Evolutionary conservation across 2,329 filamentous ascomycete genomes (phyloP), one percentile per base, ranked within the genome.

Genomic region (Dactylonectria estremocensis): DNA sequence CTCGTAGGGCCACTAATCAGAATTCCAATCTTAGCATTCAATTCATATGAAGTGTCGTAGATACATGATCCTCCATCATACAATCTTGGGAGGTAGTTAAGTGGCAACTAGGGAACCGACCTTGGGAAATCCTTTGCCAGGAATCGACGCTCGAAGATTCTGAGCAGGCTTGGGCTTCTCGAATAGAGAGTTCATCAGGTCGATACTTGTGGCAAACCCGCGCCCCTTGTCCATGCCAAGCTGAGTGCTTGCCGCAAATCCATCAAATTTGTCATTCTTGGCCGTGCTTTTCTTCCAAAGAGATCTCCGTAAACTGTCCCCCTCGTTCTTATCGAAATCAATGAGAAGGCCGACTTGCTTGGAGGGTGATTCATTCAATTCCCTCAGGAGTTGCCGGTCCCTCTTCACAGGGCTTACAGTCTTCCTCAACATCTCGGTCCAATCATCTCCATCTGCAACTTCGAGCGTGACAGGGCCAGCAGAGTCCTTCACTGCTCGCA

Each of bases 391-490:
- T 31, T 91, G 92, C 66, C 95, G 93, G 83, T 98, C 93, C 77
- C 96, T 92, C 84, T 98, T 98, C 77, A 93, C 91, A 6, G 96
- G 95, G 77, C 94, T 97, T 74, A 98, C 94, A 6, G 96, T 98
- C 73, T 95, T 95, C 79, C 95, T 93, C 70, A 99, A 87, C 84
- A 98, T 95, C 74, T 96, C 93, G 73, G 95, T 92, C 96, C 96
- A 99, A 79, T 97, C 93, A 67, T 95, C 93, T 61, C 92, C 93
- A 70, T 89, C 87, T 40, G 88, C 85, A 66, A 92, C 88, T 70
- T 90, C 88, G 60, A 89, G 83, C 72, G 86, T 89, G 24, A 87
- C 79, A 24, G 90, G 90, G 31, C 88, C 88, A 67, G 82, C 85
- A 20, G 87, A 87, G 69, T 86, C 86, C 80, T 90, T 91, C 76